Evolutionary conservation across 2,329 filamentous ascomycete genomes (phyloP), one percentile per base, ranked within the genome.

Genomic region (Sporothrix brasiliensis): DNA sequence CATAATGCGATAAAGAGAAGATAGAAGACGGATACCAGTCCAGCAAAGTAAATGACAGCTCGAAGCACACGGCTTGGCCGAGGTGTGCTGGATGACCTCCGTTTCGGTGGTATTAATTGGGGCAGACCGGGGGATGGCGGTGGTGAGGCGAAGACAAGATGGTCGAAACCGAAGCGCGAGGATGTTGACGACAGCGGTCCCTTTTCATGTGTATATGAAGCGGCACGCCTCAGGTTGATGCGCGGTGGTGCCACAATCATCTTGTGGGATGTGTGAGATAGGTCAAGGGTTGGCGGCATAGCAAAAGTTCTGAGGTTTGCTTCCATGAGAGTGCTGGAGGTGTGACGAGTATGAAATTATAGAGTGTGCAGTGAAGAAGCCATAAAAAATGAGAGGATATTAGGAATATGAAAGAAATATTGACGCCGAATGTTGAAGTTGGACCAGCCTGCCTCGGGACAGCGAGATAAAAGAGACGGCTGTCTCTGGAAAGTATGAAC

Each of bases 71-170:
- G 83, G 71, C 86, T 87, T 4, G 86, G 87, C 50, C 85, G 85
- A 65, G 86, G 80, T n/a, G 86, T 81, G 56, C 83, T 81, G 24
- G 83, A 83, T 65, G 88, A 86, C 79, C 90, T 89, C 76, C 89
- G 86, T 76, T 68, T 63, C 30, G 30, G 85, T 16, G 88, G 88
- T 14, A 74, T 82, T 68, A 91, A 83, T 16, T 87, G 88, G 14
- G 90, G 92, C 66, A 93, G 85, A 73, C 87, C 87, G 2, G 90
- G 91, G 1, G 89, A 94, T 47, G 86, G 86, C 4, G 90, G 89
- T 34, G 90, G 91, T 1, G 84, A 85, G 34, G 87, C 89, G 78
- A 88, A 89, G 74, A 89, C 81, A 52, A 92, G 84, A 73, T 91
- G 87, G 75, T 89, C 89, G 79, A 91, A 89, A 78, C 81, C 87